Conservation (phyloP, 2,329 filamentous ascomycete genomes). For the Cercospora canescens region DNA sequence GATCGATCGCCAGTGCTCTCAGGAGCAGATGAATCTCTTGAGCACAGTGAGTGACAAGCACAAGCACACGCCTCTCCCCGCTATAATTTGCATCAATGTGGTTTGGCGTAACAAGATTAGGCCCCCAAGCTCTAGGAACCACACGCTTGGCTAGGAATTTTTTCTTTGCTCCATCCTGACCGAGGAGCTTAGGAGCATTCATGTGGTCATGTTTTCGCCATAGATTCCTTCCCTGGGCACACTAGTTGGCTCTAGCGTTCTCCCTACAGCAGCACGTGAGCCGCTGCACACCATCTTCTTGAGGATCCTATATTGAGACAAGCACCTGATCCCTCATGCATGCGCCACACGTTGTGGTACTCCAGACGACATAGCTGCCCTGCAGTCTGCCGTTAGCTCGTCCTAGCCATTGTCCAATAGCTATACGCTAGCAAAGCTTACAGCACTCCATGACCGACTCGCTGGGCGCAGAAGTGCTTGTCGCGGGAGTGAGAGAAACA, state of each 20-base stretch:
- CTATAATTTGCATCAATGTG: no score
- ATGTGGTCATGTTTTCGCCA: no score
- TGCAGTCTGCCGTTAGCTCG: conserved; percentile 9
- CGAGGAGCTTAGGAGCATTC: no score
- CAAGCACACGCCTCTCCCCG: no score
- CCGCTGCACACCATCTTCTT: background rate
- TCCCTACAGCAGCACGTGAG: background rate
- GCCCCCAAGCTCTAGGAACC: no score
- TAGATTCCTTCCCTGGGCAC: background rate
- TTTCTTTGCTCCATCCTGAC: no score
- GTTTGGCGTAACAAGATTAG: no score
- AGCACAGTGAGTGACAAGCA: no score
- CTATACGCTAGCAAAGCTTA: background rate
- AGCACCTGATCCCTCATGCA: conserved; percentile 7
- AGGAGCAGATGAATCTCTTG: no score
- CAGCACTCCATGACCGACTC: conserved; percentile 1
- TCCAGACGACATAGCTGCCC: conserved; percentile 12
- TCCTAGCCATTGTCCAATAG: background rate
- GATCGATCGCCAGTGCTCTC: no score
- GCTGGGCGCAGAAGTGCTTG: background rate
- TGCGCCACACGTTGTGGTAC: conserved; percentile 13
- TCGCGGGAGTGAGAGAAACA: background rate
- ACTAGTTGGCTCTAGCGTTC: background rate
- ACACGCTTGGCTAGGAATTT: no score
- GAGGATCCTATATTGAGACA: background rate